These are phyloP conservation scores for Moniliella sp. DNA, from an alignment of 1,284 basidiomycete genomes.

Conservation along the genomic window DNA sequence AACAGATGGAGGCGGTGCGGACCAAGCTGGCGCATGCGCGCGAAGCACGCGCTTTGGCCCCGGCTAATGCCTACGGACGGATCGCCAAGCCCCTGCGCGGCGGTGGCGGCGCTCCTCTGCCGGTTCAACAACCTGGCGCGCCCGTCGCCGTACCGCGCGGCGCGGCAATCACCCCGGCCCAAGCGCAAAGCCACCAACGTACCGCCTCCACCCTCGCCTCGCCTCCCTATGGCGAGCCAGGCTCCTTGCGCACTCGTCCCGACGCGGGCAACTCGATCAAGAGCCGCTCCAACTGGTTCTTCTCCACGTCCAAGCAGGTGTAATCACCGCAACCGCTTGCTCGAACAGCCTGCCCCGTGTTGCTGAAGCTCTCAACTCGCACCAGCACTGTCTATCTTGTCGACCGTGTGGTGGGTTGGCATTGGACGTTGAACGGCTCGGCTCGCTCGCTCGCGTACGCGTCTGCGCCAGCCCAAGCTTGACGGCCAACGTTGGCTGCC, in stretches of 20 bases:
- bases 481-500: no score
- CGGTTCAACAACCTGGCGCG: conserved; percentile 8
- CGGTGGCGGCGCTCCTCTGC: conserved; percentile 37
- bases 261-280: conserved; percentile 13
- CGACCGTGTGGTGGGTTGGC: no score
- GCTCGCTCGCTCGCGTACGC: no score
- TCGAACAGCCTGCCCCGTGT: no score
- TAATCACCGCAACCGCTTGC: no score
- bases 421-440: no score
- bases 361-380: no score
- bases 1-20: conserved; percentile 69
- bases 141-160: conserved; percentile 2
- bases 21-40: conserved; percentile 69
- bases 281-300: conserved; percentile 19
- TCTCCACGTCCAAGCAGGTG: conserved; percentile 9
- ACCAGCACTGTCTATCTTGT: no score
- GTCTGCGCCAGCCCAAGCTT: no score
- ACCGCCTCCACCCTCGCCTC: neutral
- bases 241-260: neutral
- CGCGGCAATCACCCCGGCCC: neutral
- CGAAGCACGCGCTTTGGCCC: conserved; percentile 44
- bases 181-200: no score
- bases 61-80: conserved; percentile 50
- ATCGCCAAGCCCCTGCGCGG: conserved; percentile 91
- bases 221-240: neutral